Evolutionary conservation across 169 alveolate genomes (phyloP).

Genomic region (Perkinsus marinus): DNA sequence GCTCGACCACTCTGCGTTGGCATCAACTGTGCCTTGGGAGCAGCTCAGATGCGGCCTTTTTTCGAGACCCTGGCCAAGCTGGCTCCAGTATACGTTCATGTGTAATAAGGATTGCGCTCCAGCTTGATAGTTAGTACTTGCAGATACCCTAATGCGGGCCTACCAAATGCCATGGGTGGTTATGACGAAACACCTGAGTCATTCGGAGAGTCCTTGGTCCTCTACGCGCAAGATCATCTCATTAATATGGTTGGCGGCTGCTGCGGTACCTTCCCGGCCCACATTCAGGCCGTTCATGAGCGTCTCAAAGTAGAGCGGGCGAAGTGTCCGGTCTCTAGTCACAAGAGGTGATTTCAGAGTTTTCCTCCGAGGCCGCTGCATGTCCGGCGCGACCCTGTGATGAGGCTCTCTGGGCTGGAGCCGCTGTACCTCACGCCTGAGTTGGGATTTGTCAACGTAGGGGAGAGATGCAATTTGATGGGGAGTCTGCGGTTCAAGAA

Average conservation of each 20-base stretch:
- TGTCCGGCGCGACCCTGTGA: not conserved
- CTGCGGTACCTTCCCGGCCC: conserved; percentile 55
- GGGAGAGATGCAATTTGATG: conserved; percentile 55
- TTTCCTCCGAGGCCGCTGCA: conserved; percentile 14
- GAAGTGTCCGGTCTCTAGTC: not conserved
- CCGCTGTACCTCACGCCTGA: not conserved
- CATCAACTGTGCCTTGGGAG: conserved; percentile 45
- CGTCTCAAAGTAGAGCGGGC: conserved; percentile 13
- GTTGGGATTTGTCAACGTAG: conserved; percentile 37
- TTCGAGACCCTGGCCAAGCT: conserved; percentile 28
- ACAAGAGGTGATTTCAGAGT: conserved; percentile 4
- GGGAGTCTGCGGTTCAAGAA: conserved; percentile 47
- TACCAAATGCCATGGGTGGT: conserved; percentile 62
- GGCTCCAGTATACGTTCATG: conserved; percentile 35
- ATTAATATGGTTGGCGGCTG: conserved; percentile 59
- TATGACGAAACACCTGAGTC: conserved; percentile 52
- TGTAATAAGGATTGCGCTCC: not conserved
- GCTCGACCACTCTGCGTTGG: conserved; percentile 44
- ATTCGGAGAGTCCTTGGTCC: conserved; percentile 26
- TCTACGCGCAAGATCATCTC: conserved; percentile 31
- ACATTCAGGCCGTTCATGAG: conserved; percentile 27
- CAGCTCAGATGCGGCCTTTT: conserved; percentile 33
- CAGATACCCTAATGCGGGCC: conserved; percentile 53
- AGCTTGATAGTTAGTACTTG: not conserved
- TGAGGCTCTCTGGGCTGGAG: not conserved